A percentile compares a stretch with the other conserved stretches of the same genome.
Evolutionary conservation across 169 alveolate genomes (phyloP).

Genomic region (Amoebophrya sp.): DNA sequence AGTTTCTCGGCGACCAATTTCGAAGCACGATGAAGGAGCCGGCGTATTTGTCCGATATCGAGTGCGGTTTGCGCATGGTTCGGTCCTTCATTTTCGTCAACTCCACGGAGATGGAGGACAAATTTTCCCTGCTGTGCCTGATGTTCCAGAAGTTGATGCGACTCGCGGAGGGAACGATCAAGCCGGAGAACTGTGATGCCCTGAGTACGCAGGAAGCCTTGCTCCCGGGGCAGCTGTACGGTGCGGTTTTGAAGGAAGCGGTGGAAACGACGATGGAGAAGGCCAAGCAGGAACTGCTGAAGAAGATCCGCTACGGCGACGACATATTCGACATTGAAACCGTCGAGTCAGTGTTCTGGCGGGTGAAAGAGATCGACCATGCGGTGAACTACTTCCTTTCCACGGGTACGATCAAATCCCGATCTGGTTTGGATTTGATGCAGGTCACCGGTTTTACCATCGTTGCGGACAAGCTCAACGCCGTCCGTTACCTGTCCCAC

Average conservation of each 20-base stretch:
- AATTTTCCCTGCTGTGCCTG: background rate
- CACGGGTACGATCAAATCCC: constrained; percentile 79
- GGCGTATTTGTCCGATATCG: constrained; percentile 43
- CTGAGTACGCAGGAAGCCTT: constrained; percentile 62
- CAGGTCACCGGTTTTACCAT: constrained; percentile 92
- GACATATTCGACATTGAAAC: background rate
- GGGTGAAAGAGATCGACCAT: constrained; percentile 45
- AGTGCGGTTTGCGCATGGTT: constrained; percentile 44
- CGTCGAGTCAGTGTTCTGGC: background rate
- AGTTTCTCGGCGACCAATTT: constrained; percentile 59
- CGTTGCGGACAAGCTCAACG: constrained; percentile 96
- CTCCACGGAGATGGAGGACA: background rate
- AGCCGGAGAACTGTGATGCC: constrained; percentile 57
- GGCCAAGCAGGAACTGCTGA: constrained; percentile 48
- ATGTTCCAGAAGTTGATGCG: constrained; percentile 36
- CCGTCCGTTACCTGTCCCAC: constrained; percentile 91
- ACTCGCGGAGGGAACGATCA: constrained; percentile 12
- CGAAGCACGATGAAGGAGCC: constrained; percentile 37
- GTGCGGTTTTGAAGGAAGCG: constrained; percentile 62
- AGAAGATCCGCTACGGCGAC: background rate
- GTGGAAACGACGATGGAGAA: constrained; percentile 53
- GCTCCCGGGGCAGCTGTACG: constrained; percentile 63
- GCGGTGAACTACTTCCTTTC: constrained; percentile 86
- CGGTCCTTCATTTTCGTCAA: constrained; percentile 38
- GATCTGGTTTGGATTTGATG: constrained; percentile 28